These are phyloP conservation scores for Saccharomycopsis microspora DNA, from an alignment of 805 yeast species.

Conservation along the genomic window DNA sequence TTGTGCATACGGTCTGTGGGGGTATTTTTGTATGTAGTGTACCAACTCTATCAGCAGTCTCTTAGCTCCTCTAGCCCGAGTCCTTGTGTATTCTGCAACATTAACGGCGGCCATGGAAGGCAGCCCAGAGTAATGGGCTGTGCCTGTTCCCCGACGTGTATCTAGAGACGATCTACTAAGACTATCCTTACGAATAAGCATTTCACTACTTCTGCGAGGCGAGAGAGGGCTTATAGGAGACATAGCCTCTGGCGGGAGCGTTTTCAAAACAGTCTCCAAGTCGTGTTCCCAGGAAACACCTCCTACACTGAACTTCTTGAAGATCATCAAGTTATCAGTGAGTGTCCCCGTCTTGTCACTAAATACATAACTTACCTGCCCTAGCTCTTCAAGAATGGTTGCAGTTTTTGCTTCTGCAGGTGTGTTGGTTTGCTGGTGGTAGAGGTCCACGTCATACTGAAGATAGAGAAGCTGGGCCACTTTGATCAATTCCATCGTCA, in stretches of 20 bases:
- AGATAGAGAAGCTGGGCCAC: slow-evolving; percentile 72
- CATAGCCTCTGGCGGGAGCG: slow-evolving; percentile 17
- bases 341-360: slow-evolving; percentile 97
- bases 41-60: slow-evolving; percentile 54
- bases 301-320: slow-evolving; percentile 75
- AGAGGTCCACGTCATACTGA: slow-evolving; percentile 93
- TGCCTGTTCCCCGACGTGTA: slow-evolving; percentile 22
- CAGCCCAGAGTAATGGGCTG: slow-evolving; percentile 35
- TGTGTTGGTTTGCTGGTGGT: slow-evolving; percentile 70
- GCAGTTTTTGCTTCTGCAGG: slow-evolving; percentile 95
- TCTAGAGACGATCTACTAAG: background rate
- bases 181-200: background rate
- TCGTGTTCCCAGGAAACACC: slow-evolving; percentile 90
- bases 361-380: slow-evolving; percentile 90
- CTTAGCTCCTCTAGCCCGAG: background rate
- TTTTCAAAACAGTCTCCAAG: slow-evolving; percentile 33
- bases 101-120: slow-evolving; percentile 44
- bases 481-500: slow-evolving; percentile 92
- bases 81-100: background rate
- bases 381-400: slow-evolving; percentile 88
- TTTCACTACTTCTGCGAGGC: slow-evolving; percentile 5
- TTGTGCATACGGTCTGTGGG: slow-evolving; percentile 56
- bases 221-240: background rate
- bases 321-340: slow-evolving; percentile 90
- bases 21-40: slow-evolving; percentile 57